These are phyloP conservation scores for Cucurbitaria berberidis DNA, from an alignment of 2,329 filamentous ascomycete species.

Conservation along the genomic window DNA sequence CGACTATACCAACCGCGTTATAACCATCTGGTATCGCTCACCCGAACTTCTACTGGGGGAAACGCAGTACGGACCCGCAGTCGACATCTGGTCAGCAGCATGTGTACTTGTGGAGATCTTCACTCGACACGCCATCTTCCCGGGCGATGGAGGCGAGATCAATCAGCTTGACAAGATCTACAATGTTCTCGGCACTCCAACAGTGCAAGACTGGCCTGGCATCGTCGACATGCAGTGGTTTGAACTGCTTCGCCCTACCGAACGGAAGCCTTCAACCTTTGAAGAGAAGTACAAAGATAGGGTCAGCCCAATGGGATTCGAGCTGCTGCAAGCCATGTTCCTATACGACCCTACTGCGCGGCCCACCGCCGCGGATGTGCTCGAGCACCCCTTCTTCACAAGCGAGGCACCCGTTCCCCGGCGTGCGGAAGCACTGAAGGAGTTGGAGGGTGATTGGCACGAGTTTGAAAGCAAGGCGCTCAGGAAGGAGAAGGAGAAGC, in stretches of 20 bases:
- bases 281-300: slow-evolving; percentile 80
- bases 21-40: slow-evolving; percentile 98
- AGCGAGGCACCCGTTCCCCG: slow-evolving; percentile 77
- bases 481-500: slow-evolving; percentile 82
- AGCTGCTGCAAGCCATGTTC: slow-evolving; percentile 84
- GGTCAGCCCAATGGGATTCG: slow-evolving; percentile 80
- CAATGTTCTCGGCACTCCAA: slow-evolving; percentile 86
- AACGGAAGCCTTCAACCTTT: slow-evolving; percentile 76
- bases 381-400: slow-evolving; percentile 88
- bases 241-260: slow-evolving; percentile 81
- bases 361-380: slow-evolving; percentile 81
- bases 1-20: slow-evolving; percentile 97
- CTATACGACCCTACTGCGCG: slow-evolving; percentile 84
- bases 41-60: slow-evolving; percentile 91
- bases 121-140: slow-evolving; percentile 89
- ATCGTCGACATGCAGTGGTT: slow-evolving; percentile 98
- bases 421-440: slow-evolving; percentile 81
- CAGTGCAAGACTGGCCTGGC: slow-evolving; percentile 81
- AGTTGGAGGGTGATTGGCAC: slow-evolving; percentile 94
- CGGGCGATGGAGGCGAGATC: slow-evolving; percentile 93
- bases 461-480: slow-evolving; percentile 97
- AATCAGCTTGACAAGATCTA: slow-evolving; percentile 98
- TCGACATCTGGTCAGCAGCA: slow-evolving; percentile 97
- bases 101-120: slow-evolving; percentile 98
- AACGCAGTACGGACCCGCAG: slow-evolving; percentile 94